phyloP scores from a whole-genome alignment of 768 basidiomycete genomes.

The Trametes meyenii region DNA sequence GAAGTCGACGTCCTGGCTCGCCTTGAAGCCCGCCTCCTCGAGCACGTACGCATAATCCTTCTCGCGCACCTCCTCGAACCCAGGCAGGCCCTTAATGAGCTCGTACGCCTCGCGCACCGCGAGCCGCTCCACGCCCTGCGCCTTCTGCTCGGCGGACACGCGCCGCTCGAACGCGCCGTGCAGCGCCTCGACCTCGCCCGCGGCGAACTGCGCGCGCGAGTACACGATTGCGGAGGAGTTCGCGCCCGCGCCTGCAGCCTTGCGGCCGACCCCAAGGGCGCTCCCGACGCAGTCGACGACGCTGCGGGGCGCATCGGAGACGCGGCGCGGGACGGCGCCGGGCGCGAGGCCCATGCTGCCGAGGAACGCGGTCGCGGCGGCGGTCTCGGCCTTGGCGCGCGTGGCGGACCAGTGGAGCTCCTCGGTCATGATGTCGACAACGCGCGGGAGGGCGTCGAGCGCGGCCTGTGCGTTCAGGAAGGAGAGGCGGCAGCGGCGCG shows the following conservation, averaged over 20 bases:
- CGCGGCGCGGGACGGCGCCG: slow-evolving; percentile 39
- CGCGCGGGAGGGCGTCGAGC: slow-evolving; percentile 78
- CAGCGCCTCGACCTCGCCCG: slow-evolving; percentile 49
- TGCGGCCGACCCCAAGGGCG: slow-evolving; percentile 25
- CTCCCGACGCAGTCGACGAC: slow-evolving; percentile 31
- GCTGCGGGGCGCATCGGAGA: slow-evolving; percentile 24
- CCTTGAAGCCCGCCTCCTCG: slow-evolving; percentile 69
- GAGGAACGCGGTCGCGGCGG: slow-evolving; percentile 65
- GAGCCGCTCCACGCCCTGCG: slow-evolving; percentile 38
- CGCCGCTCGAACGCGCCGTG: slow-evolving; percentile 39
- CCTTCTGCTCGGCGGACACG: slow-evolving; percentile 28
- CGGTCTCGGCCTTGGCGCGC: slow-evolving; percentile 62
- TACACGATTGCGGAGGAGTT: slow-evolving; percentile 40
- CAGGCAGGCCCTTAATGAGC: slow-evolving; percentile 37
- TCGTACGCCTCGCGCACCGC: slow-evolving; percentile 39
- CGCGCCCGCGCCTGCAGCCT: slow-evolving; percentile 12
- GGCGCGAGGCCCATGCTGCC: slow-evolving; percentile 83
- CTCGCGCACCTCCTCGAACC: slow-evolving; percentile 60
- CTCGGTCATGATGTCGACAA: slow-evolving; percentile 89
- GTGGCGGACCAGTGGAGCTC: slow-evolving; percentile 78
- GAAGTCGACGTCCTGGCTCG: slow-evolving; percentile 61
- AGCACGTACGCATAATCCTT: slow-evolving; percentile 78
- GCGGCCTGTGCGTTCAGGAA: slow-evolving; percentile 92
- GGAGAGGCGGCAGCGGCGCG: slow-evolving; percentile 88
- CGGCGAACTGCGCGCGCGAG: slow-evolving; percentile 57